phyloP scores from a whole-genome alignment of 768 basidiomycete species.

The Tricholomella constricta region DNA sequence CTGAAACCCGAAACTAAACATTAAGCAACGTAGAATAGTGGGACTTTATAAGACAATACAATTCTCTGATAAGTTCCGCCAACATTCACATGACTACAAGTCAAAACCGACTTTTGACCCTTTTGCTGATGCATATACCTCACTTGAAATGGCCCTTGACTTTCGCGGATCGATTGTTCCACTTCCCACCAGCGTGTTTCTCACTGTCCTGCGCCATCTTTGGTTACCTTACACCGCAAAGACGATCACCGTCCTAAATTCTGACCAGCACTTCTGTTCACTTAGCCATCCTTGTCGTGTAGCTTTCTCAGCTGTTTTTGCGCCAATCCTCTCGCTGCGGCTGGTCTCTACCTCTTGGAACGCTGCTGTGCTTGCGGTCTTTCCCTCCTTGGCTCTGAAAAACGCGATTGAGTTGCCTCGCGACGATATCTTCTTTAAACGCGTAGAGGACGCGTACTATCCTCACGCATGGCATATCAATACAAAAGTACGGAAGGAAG shows the following conservation, averaged over 20 bases:
- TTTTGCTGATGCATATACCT: no score
- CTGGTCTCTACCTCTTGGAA: slow-evolving; percentile 26
- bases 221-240: not conserved
- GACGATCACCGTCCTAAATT: not conserved
- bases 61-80: no score
- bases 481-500: slow-evolving; percentile 25
- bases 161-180: not conserved
- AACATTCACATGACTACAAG: no score
- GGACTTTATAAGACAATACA: no score
- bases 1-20: no score
- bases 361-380: slow-evolving; percentile 6
- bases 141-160: not conserved
- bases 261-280: slow-evolving; percentile 23
- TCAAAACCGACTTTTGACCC: no score
- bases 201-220: slow-evolving; percentile 5
- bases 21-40: no score
- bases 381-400: not conserved
- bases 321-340: slow-evolving; percentile 16
- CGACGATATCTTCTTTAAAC: slow-evolving; percentile 17
- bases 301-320: slow-evolving; percentile 7
- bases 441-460: slow-evolving; percentile 30
- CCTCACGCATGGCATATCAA: slow-evolving; percentile 35
- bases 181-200: slow-evolving; percentile 15
- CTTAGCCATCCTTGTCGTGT: slow-evolving; percentile 16
- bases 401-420: not conserved